Evolutionary conservation across 1,284 basidiomycete genomes (phyloP).

Genomic region (Cryptococcus deneoformans): DNA sequence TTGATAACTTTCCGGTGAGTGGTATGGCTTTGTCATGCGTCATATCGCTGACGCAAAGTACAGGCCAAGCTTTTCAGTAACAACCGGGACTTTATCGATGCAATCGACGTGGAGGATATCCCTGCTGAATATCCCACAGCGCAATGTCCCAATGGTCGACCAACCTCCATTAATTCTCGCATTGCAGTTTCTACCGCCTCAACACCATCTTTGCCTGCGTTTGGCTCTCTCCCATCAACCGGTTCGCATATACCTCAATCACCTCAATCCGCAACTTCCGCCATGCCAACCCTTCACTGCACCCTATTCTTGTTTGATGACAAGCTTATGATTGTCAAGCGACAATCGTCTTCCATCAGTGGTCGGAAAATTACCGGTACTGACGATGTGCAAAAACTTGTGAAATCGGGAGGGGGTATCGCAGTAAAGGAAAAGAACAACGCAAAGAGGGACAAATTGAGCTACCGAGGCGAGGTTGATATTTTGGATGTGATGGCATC

Average conservation of each 20-base stretch:
- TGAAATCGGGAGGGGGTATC: conserved; percentile 54
- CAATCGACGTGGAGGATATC: conserved; percentile 89
- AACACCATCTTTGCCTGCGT: conserved; percentile 46
- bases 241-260: conserved; percentile 53
- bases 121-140: conserved; percentile 53
- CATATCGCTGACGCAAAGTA: conserved; percentile 6
- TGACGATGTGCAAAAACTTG: conserved; percentile 76
- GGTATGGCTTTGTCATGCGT: not conserved
- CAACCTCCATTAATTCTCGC: conserved; percentile 11
- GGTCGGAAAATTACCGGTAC: conserved; percentile 76
- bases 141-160: conserved; percentile 18
- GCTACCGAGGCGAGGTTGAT: conserved; percentile 81
- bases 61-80: conserved; percentile 75
- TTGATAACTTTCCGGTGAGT: conserved; percentile 80
- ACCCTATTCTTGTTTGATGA: conserved; percentile 95
- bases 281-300: conserved; percentile 61
- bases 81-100: conserved; percentile 84
- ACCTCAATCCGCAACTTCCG: conserved; percentile 13
- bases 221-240: conserved; percentile 18
- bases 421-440: conserved; percentile 43
- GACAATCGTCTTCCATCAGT: conserved; percentile 69
- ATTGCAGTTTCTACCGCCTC: conserved; percentile 28
- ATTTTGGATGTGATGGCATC: conserved; percentile 78
- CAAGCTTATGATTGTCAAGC: conserved; percentile 86
- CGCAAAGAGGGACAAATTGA: conserved; percentile 71